A percentile compares a stretch with the other conserved stretches of the same genome.
These are phyloP conservation scores for Candida xiaguanensis DNA, from an alignment of 805 yeast genomes.

Conservation along the genomic window DNA sequence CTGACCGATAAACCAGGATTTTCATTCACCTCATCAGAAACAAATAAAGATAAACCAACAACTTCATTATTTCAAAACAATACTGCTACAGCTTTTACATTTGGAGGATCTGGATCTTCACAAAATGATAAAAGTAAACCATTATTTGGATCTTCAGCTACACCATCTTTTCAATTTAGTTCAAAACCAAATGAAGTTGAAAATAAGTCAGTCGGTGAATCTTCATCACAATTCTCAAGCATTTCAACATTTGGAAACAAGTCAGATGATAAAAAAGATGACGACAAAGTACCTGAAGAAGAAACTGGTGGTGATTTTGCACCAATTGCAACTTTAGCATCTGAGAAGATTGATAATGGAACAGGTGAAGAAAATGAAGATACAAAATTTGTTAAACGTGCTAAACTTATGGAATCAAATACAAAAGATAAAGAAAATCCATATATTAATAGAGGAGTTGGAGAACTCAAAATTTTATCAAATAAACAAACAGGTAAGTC, in stretches of 20 bases:
- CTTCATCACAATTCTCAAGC: too few species aligned
- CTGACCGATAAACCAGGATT: conserved; percentile 13
- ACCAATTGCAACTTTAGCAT: conserved; percentile 30
- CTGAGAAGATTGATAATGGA: conserved; percentile 43
- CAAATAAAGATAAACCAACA: background rate
- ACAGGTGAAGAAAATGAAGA: conserved; percentile 89
- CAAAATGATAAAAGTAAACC: background rate
- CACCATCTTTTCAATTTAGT: conserved; percentile 17
- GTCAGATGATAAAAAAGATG: conserved; percentile 5
- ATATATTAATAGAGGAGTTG: conserved; percentile 70
- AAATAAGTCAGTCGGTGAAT: background rate
- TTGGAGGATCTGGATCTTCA: conserved; percentile 8
- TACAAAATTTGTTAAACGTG: conserved; percentile 56
- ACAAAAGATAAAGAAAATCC: conserved; percentile 42
- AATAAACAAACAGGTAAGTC: conserved; percentile 57
- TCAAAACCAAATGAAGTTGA: conserved; percentile 2
- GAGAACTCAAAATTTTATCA: conserved; percentile 72
- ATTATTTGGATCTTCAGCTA: conserved; percentile 6
- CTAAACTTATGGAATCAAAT: conserved; percentile 63
- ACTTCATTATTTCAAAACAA: conserved; percentile 1
- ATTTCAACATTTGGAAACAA: background rate
- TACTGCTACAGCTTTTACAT: background rate
- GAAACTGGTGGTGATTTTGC: conserved; percentile 47
- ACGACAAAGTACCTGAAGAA: conserved; percentile 33
- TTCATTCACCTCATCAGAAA: conserved; percentile 9